A percentile compares a stretch with the other conserved stretches of the same genome.
Evolutionary conservation across 495 filamentous ascomycete species (phyloP).

Genomic region (Aspergillus haitiensis): DNA sequence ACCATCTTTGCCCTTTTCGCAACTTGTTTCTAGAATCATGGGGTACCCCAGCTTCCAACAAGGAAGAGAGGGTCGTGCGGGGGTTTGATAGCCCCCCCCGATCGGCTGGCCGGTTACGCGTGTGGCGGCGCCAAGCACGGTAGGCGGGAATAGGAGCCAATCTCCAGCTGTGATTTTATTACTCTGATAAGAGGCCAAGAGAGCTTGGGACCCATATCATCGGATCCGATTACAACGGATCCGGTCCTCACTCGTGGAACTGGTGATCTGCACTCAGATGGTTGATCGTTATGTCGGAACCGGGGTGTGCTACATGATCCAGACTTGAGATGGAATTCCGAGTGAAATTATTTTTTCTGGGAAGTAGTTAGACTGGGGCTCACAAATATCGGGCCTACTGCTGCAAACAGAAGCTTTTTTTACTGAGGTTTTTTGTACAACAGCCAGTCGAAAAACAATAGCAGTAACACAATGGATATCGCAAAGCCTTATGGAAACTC

Average conservation of each 20-base stretch:
- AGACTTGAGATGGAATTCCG: no score
- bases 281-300: neutral
- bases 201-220: neutral
- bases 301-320: neutral
- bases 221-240: neutral
- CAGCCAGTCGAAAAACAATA: no score
- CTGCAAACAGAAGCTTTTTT: no score
- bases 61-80: neutral
- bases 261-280: neutral
- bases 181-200: neutral
- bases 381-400: no score
- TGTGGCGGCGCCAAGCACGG: neutral
- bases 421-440: no score
- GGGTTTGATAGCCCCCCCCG: neutral
- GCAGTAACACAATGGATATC: neutral
- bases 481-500: neutral
- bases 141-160: neutral
- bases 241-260: neutral
- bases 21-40: no score
- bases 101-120: neutral
- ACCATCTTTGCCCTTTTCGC: no score
- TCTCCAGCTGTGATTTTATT: neutral
- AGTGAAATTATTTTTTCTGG: no score
- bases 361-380: neutral
- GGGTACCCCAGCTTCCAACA: no score